Evolutionary conservation across 768 basidiomycete genomes (phyloP), one percentile per base, ranked within the genome.

Genomic region (Agrocybe pediades): DNA sequence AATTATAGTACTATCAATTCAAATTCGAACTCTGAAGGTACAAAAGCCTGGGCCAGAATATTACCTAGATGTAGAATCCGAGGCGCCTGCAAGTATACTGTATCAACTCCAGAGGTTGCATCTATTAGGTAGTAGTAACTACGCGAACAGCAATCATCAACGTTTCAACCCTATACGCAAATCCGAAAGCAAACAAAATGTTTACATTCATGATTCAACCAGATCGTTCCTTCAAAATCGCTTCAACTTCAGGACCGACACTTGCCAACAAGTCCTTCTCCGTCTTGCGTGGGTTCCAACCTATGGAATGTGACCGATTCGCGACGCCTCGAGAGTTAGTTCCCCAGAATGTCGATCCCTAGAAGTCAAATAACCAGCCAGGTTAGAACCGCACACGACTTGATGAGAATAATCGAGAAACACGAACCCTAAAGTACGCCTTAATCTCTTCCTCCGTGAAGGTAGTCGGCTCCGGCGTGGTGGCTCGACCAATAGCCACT

Each of bases 371-470:
- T 15, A 11, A 36, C n/a, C 5, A 36, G 33, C 11, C 33, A 30
- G 29, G 29, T 30, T 30, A 30, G 7, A 15, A 30, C 15, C 7
- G 7, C 29, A 7, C 8, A 30, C 7, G 7, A 30, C 15, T 30
- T 7, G 6, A 15, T 15, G 15, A 30, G 15, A 7, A 30, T 15
- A 30, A 30, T 15, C 11, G 13, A 36, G 5, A 15, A 24, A 9
- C 16, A 53, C 66, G 19, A 50, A 72, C 72, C 49, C 30, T 48
- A 46, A 58, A 64, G 56, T 79, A 79, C 47, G 75, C 74, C 40
- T 73, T 63, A 13, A 79, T 61, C 44, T 83, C 80, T 55, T 74
- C 74, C 26, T 74, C 58, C 3, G 74, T 75, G 57, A 84, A 83
- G 0, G 73, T 59, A 1, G 75, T 79, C 2, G 80, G 79, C 53